phyloP scores from a whole-genome alignment of 352 stramenopile species.

The Globisporangium camurandrum region DNA sequence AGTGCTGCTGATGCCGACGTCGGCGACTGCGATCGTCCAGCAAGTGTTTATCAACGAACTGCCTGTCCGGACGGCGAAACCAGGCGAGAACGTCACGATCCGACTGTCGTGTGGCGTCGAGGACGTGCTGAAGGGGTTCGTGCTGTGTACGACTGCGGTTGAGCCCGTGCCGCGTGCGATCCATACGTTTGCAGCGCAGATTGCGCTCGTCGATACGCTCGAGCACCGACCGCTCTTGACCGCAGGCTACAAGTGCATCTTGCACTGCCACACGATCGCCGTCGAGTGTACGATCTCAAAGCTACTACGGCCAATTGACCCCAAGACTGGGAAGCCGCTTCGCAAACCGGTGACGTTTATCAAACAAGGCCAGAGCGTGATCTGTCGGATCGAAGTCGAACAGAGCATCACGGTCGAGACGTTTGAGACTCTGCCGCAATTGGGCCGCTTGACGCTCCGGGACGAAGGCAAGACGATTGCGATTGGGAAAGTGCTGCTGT shows the following conservation, averaged over 20 bases:
- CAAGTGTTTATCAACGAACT: slow-evolving; percentile 91
- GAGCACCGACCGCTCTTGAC: slow-evolving; percentile 96
- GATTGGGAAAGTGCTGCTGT: slow-evolving; percentile 96
- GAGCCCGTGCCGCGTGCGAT: slow-evolving; percentile 46
- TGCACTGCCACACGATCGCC: slow-evolving; percentile 96
- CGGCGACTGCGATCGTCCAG: slow-evolving; percentile 45
- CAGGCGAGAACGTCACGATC: slow-evolving; percentile 97
- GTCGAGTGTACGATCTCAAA: slow-evolving; percentile 93
- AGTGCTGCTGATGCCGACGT: slow-evolving; percentile 94
- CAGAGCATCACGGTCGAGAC: slow-evolving; percentile 94
- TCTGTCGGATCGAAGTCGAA: slow-evolving; percentile 91
- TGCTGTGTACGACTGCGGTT: slow-evolving; percentile 82
- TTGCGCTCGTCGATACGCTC: slow-evolving; percentile 95
- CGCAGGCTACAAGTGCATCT: slow-evolving; percentile 95
- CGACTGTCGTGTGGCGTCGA: slow-evolving; percentile 88
- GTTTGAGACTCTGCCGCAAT: slow-evolving; percentile 92
- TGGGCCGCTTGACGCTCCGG: slow-evolving; percentile 96
- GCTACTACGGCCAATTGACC: slow-evolving; percentile 84
- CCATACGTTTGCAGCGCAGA: slow-evolving; percentile 86
- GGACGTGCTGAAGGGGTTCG: slow-evolving; percentile 89
- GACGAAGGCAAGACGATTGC: slow-evolving; percentile 99
- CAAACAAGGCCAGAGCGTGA: slow-evolving; percentile 91
- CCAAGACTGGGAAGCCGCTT: slow-evolving; percentile 86
- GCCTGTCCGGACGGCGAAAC: slow-evolving; percentile 91
- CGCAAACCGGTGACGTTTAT: slow-evolving; percentile 94